Evolutionary conservation across 2,329 filamentous ascomycete genomes (phyloP), one percentile per base, ranked within the genome.

Genomic region (Lasiodiplodia sp.): DNA sequence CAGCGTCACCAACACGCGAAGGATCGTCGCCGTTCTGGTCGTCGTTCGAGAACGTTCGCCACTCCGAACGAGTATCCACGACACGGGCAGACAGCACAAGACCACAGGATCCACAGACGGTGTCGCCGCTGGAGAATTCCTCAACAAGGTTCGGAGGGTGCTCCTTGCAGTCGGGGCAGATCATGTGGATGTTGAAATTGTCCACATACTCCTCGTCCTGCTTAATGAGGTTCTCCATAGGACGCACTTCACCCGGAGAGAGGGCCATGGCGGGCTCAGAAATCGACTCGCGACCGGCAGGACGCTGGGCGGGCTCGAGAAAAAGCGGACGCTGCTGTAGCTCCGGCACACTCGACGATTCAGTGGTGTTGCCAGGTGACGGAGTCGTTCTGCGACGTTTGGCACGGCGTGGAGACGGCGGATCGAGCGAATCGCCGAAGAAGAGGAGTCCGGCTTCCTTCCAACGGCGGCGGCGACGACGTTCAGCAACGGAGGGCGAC

Each of bases 1-100:
- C 91, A 6, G 92, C 92, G 74, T 98, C 96, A 84, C 96, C 96
- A 72, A 99, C 95, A 93, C 96, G 96, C 69, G 94, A 97, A 4
- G 96, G 96, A 73, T 99, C 96, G 75, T 98, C 96, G 76, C 92
- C 94, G 76, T 93, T 93, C 80, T 97, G 93, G 78, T 99, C 96
- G 77, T 99, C 96, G 78, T 98, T 98, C 78, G 94, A 94, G 82
- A 99, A 99, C 0, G 96, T 99, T 78, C 96, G 93, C 96, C 96
- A 99, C 83, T 99, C 96, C 58, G 94, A 97, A 71, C 96, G 92
- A 70, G 93, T 96, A 78, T 99, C 96, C 77, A 99, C 94, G 78
- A 96, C 94, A 72, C 93, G 91, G 76, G 95, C 92, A 70, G 92
- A 92, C 37, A 99, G 87, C 6, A 99, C 96, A 40, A 97, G 86